Evolutionary conservation across 2,329 filamentous ascomycete genomes (phyloP), one percentile per base, ranked within the genome.

Genomic region (Ophiostoma sp.): DNA sequence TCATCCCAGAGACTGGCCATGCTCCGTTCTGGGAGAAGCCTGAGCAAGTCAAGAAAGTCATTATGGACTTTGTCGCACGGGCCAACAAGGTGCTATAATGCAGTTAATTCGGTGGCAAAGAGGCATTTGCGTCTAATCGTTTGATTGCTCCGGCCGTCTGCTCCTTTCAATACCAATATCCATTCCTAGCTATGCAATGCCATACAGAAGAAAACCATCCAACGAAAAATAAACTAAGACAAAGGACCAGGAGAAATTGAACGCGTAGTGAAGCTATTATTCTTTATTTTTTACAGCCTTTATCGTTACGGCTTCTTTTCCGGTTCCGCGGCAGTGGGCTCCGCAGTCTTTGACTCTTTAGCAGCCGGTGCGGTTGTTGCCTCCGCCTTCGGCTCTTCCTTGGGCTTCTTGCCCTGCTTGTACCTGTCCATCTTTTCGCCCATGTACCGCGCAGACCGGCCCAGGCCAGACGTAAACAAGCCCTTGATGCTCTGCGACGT

Each of bases 401-500:
- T 48, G 41, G 35, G n/a, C 33, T 57, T 39, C 44, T 66, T 67
- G 77, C 78, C 67, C 84, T 84, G 74, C 20, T 80, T 81, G 76
- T 83, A 90, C 78, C 92, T 93, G 73, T 81, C 81, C 72, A 89
- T 82, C 84, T 99, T 99, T 78, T 98, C 95, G 62, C 85, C 83
- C 69, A 96, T 76, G 78, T 99, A 99, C 73, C 89, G 86, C 82
- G 86, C 85, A 6, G 89, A 90, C 75, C 89, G 87, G 7, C 82
- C 77, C 20, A 91, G 78, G 0, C 95, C 96, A 0, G 91, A 89
- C 2, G 93, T 98, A 64, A 97, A 79, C 1, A 91, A 78, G 1
- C 93, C 89, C 81, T 99, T 99, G 73, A 94, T 77, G 69, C 89
- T 95, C 80, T 99, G 94, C 5, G 89, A 89, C 2, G 92, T 93